A percentile compares a stretch with the other conserved stretches of the same genome.
Conservation (phyloP, 2,329 filamentous ascomycete species). For the Arachnopeziza araneosa region DNA sequence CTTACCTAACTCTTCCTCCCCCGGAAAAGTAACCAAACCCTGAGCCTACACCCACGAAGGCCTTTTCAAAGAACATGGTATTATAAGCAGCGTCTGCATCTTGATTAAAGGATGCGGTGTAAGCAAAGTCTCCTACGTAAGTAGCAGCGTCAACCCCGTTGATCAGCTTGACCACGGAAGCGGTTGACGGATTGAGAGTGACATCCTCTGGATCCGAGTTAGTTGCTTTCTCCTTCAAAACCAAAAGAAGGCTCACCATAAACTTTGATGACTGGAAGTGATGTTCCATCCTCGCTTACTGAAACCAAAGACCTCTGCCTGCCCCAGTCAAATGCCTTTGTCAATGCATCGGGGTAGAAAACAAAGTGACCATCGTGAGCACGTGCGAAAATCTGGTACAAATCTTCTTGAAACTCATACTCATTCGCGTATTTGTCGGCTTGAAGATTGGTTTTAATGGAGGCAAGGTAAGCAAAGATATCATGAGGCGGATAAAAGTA, state of each 20-base stretch:
- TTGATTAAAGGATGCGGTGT: conserved; percentile 33
- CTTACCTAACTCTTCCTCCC: conserved; percentile 33
- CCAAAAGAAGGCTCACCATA: no score
- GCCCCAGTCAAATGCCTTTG: conserved; percentile 45
- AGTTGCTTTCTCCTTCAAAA: no score
- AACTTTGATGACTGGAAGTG: conserved; percentile 52
- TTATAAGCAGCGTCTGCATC: conserved; percentile 39
- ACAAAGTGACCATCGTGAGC: conserved; percentile 62
- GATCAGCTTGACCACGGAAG: conserved; percentile 47
- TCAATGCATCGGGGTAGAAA: conserved; percentile 47
- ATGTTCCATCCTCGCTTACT: conserved; percentile 53
- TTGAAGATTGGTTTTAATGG: conserved; percentile 36
- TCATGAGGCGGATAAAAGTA: conserved; percentile 47
- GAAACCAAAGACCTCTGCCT: conserved; percentile 49
- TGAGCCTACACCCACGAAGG: conserved; percentile 17
- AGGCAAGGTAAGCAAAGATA: conserved; percentile 40
- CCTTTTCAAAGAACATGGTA: conserved; percentile 35
- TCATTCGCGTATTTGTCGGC: conserved; percentile 43
- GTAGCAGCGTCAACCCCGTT: conserved; percentile 49
- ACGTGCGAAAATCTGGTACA: conserved; percentile 46
- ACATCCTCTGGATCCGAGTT: conserved; percentile 33
- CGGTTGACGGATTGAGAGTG: conserved; percentile 35
- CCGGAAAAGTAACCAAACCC: conserved; percentile 33
- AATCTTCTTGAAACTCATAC: conserved; percentile 37
- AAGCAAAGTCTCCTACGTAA: conserved; percentile 42